These are phyloP conservation scores for Pseudocercospora eumusae DNA, from an alignment of 2,329 filamentous ascomycete species.

Conservation along the genomic window DNA sequence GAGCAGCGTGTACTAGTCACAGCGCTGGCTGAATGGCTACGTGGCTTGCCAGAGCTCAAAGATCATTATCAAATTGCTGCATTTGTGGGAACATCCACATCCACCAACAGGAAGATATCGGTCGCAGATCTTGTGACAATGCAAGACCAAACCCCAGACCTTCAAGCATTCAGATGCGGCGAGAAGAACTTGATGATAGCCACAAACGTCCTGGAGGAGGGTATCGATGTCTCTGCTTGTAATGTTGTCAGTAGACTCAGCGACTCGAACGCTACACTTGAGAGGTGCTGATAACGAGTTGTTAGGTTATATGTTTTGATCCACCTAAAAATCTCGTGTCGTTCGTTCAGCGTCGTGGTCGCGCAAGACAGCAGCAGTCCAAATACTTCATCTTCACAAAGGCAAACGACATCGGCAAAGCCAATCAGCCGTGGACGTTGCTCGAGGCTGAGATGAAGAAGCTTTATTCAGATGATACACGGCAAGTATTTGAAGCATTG, in stretches of 20 bases:
- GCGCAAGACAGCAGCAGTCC: slow-evolving; percentile 61
- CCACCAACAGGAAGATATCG: slow-evolving; percentile 46
- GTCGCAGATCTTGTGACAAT: slow-evolving; percentile 54
- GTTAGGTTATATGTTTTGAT: slow-evolving; percentile 61
- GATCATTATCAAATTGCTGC: slow-evolving; percentile 47
- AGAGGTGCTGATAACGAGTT: neutral
- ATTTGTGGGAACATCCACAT: slow-evolving; percentile 56
- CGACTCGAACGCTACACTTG: neutral
- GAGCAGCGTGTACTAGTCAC: slow-evolving; percentile 48
- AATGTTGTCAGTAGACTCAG: slow-evolving; percentile 48
- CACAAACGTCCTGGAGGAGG: slow-evolving; percentile 62
- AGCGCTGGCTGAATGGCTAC: slow-evolving; percentile 40
- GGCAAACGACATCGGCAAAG: slow-evolving; percentile 39
- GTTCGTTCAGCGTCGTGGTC: slow-evolving; percentile 65
- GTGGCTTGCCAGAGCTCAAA: slow-evolving; percentile 30
- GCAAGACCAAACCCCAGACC: slow-evolving; percentile 52
- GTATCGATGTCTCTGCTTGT: slow-evolving; percentile 64
- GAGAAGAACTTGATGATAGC: slow-evolving; percentile 59
- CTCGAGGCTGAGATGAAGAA: slow-evolving; percentile 74
- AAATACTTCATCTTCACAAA: slow-evolving; percentile 54
- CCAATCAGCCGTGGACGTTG: slow-evolving; percentile 58
- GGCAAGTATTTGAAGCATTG: slow-evolving; percentile 47
- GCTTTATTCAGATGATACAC: slow-evolving; percentile 66
- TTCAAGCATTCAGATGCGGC: slow-evolving; percentile 57
- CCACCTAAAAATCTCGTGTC: slow-evolving; percentile 62